Evolutionary conservation across 352 stramenopile species (phyloP).

Genomic region (Salisapilia sapeloensis): DNA sequence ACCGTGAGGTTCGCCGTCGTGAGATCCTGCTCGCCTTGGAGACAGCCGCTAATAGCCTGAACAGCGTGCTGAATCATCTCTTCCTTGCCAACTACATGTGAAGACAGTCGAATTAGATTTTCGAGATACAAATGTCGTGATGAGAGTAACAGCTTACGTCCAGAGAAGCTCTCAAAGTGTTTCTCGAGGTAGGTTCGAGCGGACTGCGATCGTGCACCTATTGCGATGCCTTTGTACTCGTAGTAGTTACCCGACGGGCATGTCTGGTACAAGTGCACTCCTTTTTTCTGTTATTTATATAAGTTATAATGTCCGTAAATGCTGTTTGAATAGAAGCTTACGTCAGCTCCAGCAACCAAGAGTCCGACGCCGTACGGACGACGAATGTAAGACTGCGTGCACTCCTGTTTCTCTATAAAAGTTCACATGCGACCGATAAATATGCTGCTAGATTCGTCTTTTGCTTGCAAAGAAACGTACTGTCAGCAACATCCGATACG

Average conservation of each 20-base stretch:
- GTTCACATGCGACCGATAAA: conserved; percentile 1
- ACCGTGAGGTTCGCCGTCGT: conserved; percentile 87
- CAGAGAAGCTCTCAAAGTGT: conserved; percentile 89
- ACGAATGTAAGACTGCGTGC: conserved; percentile 98
- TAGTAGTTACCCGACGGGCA: conserved; percentile 98
- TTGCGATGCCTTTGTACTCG: conserved; percentile 97
- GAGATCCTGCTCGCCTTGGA: conserved; percentile 92
- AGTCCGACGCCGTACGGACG: conserved; percentile 97
- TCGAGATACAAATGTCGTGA: neutral
- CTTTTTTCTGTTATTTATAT: conserved; percentile 74
- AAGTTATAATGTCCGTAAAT: conserved; percentile 1
- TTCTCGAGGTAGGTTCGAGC: conserved; percentile 99
- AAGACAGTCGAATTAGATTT: conserved; percentile 1
- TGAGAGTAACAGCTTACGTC: conserved; percentile 22
- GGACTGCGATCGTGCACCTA: conserved; percentile 93
- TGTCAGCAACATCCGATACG: conserved; percentile 95
- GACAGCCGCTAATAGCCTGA: conserved; percentile 90
- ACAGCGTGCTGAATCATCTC: conserved; percentile 98
- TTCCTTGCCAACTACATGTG: conserved; percentile 64
- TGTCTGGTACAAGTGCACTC: conserved; percentile 97
- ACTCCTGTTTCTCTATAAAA: conserved; percentile 87
- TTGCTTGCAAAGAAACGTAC: conserved; percentile 5
- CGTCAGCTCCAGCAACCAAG: conserved; percentile 84
- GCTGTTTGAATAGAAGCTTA: conserved; percentile 15
- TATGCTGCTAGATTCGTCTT: too few species aligned